These are phyloP conservation scores for Saururus chinensis DNA, from an alignment of 164 flowering plant species.

Conservation along the genomic window DNA sequence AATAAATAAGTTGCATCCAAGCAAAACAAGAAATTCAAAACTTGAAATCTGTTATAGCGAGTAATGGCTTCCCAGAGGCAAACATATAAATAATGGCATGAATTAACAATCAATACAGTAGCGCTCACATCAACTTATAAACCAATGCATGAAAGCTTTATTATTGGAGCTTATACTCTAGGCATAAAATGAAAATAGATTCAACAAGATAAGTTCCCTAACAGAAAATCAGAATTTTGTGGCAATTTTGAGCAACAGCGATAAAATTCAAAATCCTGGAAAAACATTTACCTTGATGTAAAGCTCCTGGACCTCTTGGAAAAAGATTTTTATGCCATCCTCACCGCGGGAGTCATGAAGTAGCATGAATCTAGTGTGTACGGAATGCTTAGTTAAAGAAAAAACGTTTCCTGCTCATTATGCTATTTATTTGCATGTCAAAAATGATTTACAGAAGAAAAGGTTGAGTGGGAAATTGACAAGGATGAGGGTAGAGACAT, in stretches of 20 bases:
- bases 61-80: neutral
- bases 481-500: too few relatives aligned
- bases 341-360: slow-evolving; percentile 96
- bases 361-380: slow-evolving; percentile 94
- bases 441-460: too few relatives aligned
- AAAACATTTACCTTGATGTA: slow-evolving; percentile 65
- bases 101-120: too few relatives aligned
- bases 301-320: slow-evolving; percentile 97
- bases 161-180: neutral
- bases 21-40: neutral
- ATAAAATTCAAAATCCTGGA: neutral
- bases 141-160: too few relatives aligned
- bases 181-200: neutral
- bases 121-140: too few relatives aligned
- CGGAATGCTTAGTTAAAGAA: slow-evolving; percentile 38
- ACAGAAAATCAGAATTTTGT: neutral
- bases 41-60: neutral
- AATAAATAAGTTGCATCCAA: neutral
- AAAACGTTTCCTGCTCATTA: slow-evolving; percentile 2
- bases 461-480: too few relatives aligned
- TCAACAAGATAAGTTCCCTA: neutral
- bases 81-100: neutral
- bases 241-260: neutral
- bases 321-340: slow-evolving; percentile 97
- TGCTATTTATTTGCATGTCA: neutral